Evolutionary conservation across 2,329 filamentous ascomycete genomes (phyloP).

Genomic region (Keithomyces neogunnii): DNA sequence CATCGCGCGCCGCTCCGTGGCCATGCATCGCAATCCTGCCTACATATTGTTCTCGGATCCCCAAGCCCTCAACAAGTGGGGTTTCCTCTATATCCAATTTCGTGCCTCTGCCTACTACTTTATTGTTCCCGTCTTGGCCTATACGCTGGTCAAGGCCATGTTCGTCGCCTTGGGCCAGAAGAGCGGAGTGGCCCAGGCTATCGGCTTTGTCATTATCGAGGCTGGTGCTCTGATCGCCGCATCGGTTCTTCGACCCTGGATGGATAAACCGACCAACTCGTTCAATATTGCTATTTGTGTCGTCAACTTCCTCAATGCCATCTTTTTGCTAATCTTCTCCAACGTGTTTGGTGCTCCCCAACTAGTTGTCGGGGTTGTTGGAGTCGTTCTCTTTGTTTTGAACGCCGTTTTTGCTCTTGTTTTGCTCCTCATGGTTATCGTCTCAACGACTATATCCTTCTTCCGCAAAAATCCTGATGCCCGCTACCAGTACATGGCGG

Average conservation of each 20-base stretch:
- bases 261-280: conserved; percentile 97
- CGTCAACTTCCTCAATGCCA: conserved; percentile 83
- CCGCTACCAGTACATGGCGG: conserved; percentile 92
- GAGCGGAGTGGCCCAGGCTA: conserved; percentile 63
- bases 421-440: conserved; percentile 67
- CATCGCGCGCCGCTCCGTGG: conserved; percentile 78
- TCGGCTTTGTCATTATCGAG: conserved; percentile 79
- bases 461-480: conserved; percentile 91
- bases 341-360: conserved; percentile 76
- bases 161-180: conserved; percentile 77
- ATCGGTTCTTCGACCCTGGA: conserved; percentile 81
- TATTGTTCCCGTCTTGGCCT: conserved; percentile 69
- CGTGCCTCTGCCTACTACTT: conserved; percentile 94
- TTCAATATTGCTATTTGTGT: conserved; percentile 91
- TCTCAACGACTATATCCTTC: conserved; percentile 59
- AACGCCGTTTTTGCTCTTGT: conserved; percentile 80
- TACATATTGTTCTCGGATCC: conserved; percentile 97
- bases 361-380: conserved; percentile 79
- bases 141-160: conserved; percentile 79
- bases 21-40: conserved; percentile 91
- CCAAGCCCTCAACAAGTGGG: conserved; percentile 93
- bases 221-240: conserved; percentile 67
- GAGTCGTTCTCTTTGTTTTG: conserved; percentile 79
- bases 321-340: conserved; percentile 85
- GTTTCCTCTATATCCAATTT: conserved; percentile 95